Conservation (phyloP, 1,139 yeast genomes). For the Waltiozyma sp. region DNA sequence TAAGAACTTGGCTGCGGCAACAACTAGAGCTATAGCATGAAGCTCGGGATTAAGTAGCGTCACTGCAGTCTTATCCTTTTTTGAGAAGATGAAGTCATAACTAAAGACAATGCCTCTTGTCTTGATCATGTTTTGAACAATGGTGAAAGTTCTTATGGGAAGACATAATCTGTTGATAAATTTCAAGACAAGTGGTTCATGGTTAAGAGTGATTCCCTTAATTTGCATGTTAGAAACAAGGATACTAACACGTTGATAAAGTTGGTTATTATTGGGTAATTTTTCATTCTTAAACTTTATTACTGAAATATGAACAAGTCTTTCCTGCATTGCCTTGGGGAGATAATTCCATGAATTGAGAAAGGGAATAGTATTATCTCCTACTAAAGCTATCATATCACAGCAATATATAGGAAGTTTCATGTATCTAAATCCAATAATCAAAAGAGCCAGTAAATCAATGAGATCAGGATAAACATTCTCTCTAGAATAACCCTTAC, state of each 20-base stretch:
- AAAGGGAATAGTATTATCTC: background rate
- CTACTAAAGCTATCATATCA: background rate
- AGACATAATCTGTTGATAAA: background rate
- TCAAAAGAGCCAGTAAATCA: background rate
- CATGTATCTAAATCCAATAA: background rate
- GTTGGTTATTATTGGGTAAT: background rate
- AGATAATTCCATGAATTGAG: background rate
- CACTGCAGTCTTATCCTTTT: too few relatives aligned
- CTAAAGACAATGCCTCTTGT: background rate
- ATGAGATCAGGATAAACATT: background rate
- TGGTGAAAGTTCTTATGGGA: background rate
- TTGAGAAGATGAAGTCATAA: background rate
- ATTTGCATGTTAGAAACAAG: background rate
- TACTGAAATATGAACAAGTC: background rate
- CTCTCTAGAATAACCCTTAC: background rate
- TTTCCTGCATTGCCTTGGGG: background rate
- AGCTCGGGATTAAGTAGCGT: slow-evolving; percentile 11
- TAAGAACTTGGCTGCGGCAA: slow-evolving; percentile 12
- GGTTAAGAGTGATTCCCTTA: background rate
- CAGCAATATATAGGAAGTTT: background rate
- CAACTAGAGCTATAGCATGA: slow-evolving; percentile 5
- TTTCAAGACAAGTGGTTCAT: background rate
- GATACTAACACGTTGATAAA: background rate
- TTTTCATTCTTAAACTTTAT: background rate
- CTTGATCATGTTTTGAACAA: background rate